Base-by-base conservation (phyloP, 2,329 filamentous ascomycete genomes). In the Lojkania enalia region DNA sequence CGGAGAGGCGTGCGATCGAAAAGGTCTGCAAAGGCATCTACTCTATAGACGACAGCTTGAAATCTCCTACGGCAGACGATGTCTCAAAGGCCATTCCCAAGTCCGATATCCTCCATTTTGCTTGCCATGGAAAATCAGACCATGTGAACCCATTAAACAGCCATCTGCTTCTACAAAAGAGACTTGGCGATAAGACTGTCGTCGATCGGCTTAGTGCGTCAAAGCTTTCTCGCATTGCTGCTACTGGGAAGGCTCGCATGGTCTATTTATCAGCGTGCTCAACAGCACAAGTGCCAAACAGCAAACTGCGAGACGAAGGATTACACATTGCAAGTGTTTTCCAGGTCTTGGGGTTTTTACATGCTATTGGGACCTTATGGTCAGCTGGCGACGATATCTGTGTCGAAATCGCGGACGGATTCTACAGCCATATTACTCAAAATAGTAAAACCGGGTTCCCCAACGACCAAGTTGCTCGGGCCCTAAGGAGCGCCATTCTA, bases 271-370 rank as follows among this genome's bases (percentile, higher is more conserved):
- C 25, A 27, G 25, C 25, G 7, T 27, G 25, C n/a, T 27, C 25
- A 27, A 27, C 25, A 9, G 25, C 25, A 9, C 25, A 27, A 27
- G 25, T 27, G 9, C 7, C 7, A n/a, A n/a, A 7, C n/a, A 7
- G n/a, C n/a, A 27, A n/a, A 27, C 25, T 42, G 3, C 5, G 12
- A 4, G 39, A 42, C 14, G 18, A 42, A 16, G 20, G 5, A 7
- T 4, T 42, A 11, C 39, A 42, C 33, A 15, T 42, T 19, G 27
- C 29, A 3, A 42, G 18, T 15, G 15, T 11, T 12, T 42, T 42
- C 20, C 27, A 33, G 16, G 19, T 33, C 7, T 5, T 14, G 3
- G 39, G 39, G 4, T 42, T 42, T 29, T 2, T 9, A 25, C 39
- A 42, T 21, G 27, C 33, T 3, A 15, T 42, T 20, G 39, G 27